Conservation (phyloP, 148 eudicot species). For the Vaccinium macrocarpon region DNA sequence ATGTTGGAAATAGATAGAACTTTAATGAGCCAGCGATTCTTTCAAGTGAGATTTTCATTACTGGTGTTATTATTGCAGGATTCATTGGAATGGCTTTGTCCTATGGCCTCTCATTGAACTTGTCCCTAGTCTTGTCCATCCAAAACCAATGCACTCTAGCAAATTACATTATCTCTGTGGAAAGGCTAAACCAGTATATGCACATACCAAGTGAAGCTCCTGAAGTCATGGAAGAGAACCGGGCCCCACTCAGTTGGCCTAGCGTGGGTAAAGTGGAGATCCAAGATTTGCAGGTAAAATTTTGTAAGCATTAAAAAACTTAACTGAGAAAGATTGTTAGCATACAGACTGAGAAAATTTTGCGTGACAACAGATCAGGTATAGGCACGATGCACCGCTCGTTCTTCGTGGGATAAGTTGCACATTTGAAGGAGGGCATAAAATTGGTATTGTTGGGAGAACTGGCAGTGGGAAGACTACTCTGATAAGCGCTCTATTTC, state of each 20-base stretch:
- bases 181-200: slow-evolving; percentile 86
- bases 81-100: slow-evolving; percentile 95
- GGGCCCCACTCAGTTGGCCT: not conserved
- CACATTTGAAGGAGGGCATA: slow-evolving; percentile 17
- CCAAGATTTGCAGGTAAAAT: slow-evolving; percentile 14
- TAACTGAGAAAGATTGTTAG: not conserved
- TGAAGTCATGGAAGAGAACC: slow-evolving; percentile 54
- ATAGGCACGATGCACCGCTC: slow-evolving; percentile 11
- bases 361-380: slow-evolving; percentile 13
- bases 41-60: not conserved
- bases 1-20: not conserved
- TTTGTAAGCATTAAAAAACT: not conserved
- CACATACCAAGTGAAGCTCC: slow-evolving; percentile 87
- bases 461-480: slow-evolving; percentile 28
- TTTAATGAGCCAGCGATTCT: not conserved
- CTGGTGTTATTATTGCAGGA: slow-evolving; percentile 44
- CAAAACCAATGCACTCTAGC: slow-evolving; percentile 81
- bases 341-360: not conserved
- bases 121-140: slow-evolving; percentile 64
- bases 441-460: slow-evolving; percentile 23
- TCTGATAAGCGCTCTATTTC: slow-evolving; percentile 18
- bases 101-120: slow-evolving; percentile 84
- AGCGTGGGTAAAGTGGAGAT: slow-evolving; percentile 12
- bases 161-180: slow-evolving; percentile 81
- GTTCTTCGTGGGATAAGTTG: slow-evolving; percentile 20